Base-by-base conservation (phyloP, 148 eudicot species). In the Tetragonia tetragonoides region DNA sequence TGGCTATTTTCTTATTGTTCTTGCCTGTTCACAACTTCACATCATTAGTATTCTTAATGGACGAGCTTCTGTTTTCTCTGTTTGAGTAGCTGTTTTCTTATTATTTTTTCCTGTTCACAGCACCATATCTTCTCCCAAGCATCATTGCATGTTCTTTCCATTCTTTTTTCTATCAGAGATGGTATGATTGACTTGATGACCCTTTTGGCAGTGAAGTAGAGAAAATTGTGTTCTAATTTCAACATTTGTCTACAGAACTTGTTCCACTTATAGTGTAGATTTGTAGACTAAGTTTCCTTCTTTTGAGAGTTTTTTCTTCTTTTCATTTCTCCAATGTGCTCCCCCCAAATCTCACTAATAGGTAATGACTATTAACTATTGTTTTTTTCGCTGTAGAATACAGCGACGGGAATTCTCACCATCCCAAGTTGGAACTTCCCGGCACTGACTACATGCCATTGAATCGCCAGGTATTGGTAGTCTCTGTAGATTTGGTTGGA, bases 391-490 rank as follows among this genome's bases (percentile, higher is more conserved):
- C 46, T 68, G 77, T 82, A 94, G 98, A 85, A 64, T 84, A 87
- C 84, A 85, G 83, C 49, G 86, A 83, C 75, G 89, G 86, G 76
- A 85, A 85, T 69, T 78, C 92, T 80, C 88, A 76, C 44, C 87
- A 84, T 87, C 97, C 93, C 75, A 87, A 83, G 75, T 80, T 91
- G 80, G 93, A 87, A 77, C 85, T 90, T 83, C 97, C 98, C 18
- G 90, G 97, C 61, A 81, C 86, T 51, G 93, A 87, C 54, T 81
- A 85, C 87, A 78, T 80, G 89, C 90, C 86, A 60, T 63, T 80
- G 40, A 86, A 84, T 73, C 78, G 72, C 68, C 87, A 92, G 98
- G 98, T 94, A 75, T 44, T 9, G 12, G 38, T 23, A 70, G 21
- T 56, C 17, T 40, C 24, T 60, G 9, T 49, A 49, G 12, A 18